Evolutionary conservation across 2,329 filamentous ascomycete genomes (phyloP).

Genomic region (Lizonia empirigonia): DNA sequence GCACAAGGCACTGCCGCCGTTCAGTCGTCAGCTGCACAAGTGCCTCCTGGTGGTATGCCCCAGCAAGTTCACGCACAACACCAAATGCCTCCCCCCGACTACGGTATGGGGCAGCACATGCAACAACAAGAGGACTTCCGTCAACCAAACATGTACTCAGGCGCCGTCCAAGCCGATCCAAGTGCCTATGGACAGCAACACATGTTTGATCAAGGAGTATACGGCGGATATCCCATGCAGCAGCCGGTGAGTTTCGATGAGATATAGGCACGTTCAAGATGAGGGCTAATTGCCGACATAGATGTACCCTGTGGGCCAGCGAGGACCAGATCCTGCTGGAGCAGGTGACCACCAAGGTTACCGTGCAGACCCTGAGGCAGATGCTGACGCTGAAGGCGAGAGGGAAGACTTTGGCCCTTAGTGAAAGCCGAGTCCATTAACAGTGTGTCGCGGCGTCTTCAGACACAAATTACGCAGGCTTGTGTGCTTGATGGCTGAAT

Average conservation of each 20-base stretch:
- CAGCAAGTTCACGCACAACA: constrained; percentile 56
- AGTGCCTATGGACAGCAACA: constrained; percentile 76
- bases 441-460: too few species aligned
- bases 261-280: not conserved
- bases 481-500: too few species aligned
- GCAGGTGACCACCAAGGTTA: constrained; percentile 47
- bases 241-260: constrained; percentile 70
- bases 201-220: constrained; percentile 88
- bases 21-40: constrained; percentile 49
- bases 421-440: not conserved
- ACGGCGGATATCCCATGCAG: constrained; percentile 77
- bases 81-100: constrained; percentile 61
- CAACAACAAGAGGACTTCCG: constrained; percentile 71
- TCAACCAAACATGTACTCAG: constrained; percentile 79
- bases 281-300: constrained; percentile 20
- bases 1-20: constrained; percentile 45
- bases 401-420: constrained; percentile 46
- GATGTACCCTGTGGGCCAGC: constrained; percentile 49
- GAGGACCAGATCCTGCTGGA: constrained; percentile 45
- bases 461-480: too few species aligned
- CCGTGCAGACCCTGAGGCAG: constrained; percentile 45
- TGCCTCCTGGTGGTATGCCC: constrained; percentile 41
- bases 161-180: constrained; percentile 75
- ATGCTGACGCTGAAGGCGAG: constrained; percentile 49
- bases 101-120: constrained; percentile 65